These are phyloP conservation scores for Toxoplasma gondii DNA, from an alignment of 169 alveolate species.

Conservation along the genomic window DNA sequence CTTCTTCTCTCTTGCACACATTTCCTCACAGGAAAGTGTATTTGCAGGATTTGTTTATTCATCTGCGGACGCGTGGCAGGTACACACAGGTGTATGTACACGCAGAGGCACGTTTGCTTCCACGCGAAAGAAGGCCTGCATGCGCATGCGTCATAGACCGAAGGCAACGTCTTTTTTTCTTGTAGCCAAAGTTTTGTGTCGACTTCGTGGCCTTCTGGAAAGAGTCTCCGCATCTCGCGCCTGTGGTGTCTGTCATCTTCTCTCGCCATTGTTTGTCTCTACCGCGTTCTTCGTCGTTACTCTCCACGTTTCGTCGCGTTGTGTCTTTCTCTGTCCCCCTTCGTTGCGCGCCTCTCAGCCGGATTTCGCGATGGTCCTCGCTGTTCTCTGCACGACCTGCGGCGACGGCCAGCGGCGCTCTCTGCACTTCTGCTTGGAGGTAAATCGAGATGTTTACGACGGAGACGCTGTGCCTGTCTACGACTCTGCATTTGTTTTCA, in stretches of 20 bases:
- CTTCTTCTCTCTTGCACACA: no score
- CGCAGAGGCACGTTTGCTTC: no score
- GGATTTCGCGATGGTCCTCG: constrained; percentile 65
- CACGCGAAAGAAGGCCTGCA: no score
- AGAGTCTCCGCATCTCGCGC: neutral
- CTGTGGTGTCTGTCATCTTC: neutral
- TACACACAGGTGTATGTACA: no score
- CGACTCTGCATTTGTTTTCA: neutral
- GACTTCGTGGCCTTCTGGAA: no score
- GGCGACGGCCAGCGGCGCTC: constrained; percentile 65
- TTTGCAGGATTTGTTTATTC: no score
- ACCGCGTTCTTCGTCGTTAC: neutral
- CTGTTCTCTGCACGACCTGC: constrained; percentile 64
- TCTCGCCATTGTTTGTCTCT: neutral
- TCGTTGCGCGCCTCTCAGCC: constrained; percentile 47
- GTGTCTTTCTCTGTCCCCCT: neutral
- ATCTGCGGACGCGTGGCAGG: no score
- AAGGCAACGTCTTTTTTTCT: no score
- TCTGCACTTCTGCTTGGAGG: constrained; percentile 68
- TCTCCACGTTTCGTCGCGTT: neutral
- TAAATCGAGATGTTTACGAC: neutral
- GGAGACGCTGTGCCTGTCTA: neutral
- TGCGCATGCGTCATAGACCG: no score
- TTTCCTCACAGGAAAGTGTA: no score
- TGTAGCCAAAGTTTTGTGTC: no score